A percentile compares a stretch with the other conserved stretches of the same genome.
Evolutionary conservation across 2,329 filamentous ascomycete species (phyloP).

Genomic region (Colletotrichum sp.): DNA sequence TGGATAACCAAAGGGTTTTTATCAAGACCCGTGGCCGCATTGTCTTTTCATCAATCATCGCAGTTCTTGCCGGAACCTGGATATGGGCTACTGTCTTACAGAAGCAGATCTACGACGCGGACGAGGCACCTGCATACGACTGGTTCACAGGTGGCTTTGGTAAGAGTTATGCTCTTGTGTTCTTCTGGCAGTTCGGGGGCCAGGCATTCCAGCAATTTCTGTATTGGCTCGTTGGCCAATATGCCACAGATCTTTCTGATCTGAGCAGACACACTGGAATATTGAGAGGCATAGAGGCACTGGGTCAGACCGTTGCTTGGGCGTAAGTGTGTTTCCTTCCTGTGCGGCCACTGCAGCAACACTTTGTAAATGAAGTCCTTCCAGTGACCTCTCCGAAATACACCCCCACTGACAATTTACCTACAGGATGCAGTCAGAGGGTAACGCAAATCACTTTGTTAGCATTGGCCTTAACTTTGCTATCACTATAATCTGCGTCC

Average conservation of each 20-base stretch:
- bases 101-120: not conserved
- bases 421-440: slow-evolving; percentile 1
- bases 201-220: slow-evolving; percentile 6
- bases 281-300: not conserved
- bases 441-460: slow-evolving; percentile 9
- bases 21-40: slow-evolving; percentile 2
- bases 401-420: not conserved
- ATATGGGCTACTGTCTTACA: slow-evolving; percentile 1
- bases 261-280: slow-evolving; percentile 1
- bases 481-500: not conserved
- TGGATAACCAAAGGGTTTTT: not conserved
- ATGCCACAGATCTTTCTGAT: slow-evolving; percentile 3
- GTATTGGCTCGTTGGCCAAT: slow-evolving; percentile 7
- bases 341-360: not conserved
- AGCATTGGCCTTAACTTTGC: slow-evolving; percentile 3
- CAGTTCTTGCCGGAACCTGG: not conserved
- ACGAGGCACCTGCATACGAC: not conserved
- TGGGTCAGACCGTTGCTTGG: slow-evolving; percentile 2
- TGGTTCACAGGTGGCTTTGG: not conserved
- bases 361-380: not conserved
- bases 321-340: not conserved
- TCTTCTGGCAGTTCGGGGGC: slow-evolving; percentile 8
- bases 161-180: not conserved
- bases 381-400: not conserved
- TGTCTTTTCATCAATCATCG: not conserved